phyloP scores from a whole-genome alignment of 768 basidiomycete species.

The Cystofilobasidium bisporidii region DNA sequence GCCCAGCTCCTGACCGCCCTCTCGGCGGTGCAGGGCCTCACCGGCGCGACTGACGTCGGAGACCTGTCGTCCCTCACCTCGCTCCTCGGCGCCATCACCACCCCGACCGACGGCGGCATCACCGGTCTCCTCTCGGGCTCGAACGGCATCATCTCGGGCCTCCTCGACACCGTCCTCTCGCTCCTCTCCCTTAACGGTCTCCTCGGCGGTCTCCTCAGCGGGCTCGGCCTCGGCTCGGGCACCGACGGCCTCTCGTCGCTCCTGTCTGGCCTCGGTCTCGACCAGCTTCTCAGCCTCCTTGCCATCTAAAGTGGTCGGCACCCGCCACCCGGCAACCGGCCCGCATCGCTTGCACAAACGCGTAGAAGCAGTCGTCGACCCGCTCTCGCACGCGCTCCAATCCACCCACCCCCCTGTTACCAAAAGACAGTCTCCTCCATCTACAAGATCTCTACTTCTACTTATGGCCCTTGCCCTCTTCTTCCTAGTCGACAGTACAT shows the following conservation, averaged over 20 bases:
- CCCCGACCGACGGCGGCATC: neutral
- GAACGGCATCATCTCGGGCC: neutral
- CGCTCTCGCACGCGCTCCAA: neutral
- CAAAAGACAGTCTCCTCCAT: too few relatives aligned
- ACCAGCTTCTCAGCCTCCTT: neutral
- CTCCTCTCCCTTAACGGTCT: neutral
- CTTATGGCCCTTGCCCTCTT: too few relatives aligned
- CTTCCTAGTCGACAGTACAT: too few relatives aligned
- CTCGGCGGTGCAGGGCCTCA: neutral
- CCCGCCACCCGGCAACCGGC: too few relatives aligned
- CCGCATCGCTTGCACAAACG: neutral
- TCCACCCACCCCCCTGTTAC: neutral
- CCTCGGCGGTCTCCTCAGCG: conserved; percentile 9
- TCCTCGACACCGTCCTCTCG: neutral
- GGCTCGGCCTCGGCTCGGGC: neutral
- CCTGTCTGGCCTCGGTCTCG: neutral
- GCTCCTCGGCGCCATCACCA: neutral
- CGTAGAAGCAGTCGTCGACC: neutral
- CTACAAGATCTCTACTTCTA: too few relatives aligned
- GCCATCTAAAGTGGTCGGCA: neutral
- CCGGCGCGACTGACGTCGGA: neutral
- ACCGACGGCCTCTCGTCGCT: conserved; percentile 1
- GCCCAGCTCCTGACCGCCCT: neutral
- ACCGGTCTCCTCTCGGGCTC: neutral
- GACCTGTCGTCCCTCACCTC: neutral